Evolutionary conservation across 176 grass and related monocot species (phyloP).

Genomic region (Themeda triandra): DNA sequence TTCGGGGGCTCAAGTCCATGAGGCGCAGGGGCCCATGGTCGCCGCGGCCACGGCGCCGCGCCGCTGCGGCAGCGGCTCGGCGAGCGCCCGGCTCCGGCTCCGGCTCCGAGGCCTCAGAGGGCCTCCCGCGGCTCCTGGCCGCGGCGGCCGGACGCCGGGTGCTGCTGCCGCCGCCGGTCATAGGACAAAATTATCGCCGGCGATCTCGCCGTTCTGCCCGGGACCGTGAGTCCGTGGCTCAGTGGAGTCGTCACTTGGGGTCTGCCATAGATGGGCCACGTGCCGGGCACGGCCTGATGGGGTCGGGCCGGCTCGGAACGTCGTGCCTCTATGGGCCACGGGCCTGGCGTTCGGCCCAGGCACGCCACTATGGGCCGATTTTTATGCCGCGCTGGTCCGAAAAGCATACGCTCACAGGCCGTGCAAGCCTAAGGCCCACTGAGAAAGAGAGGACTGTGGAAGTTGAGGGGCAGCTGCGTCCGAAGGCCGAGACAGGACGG

Average conservation of each 20-base stretch:
- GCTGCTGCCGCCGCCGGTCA: conserved; percentile 35
- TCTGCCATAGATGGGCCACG: too few relatives aligned
- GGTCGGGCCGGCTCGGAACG: too few relatives aligned
- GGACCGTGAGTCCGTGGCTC: background rate
- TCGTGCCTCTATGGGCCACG: too few relatives aligned
- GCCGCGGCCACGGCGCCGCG: conserved; percentile 34
- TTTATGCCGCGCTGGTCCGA: too few relatives aligned
- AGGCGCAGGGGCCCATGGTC: conserved; percentile 58
- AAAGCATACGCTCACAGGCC: too few relatives aligned
- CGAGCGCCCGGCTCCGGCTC: conserved; percentile 20
- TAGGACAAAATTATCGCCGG: conserved; percentile 6
- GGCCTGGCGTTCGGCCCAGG: too few relatives aligned
- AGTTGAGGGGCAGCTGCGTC: too few relatives aligned
- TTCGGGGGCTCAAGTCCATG: conserved; percentile 48
- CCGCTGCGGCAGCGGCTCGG: conserved; percentile 14
- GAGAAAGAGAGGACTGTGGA: too few relatives aligned
- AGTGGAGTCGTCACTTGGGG: background rate
- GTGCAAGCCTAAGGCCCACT: too few relatives aligned
- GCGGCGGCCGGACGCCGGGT: conserved; percentile 27
- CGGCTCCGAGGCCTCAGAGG: background rate
- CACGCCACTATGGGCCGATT: too few relatives aligned
- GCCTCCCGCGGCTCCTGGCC: conserved; percentile 33
- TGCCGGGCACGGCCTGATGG: too few relatives aligned
- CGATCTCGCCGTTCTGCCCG: conserved; percentile 22
- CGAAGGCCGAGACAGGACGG: too few relatives aligned